A percentile compares a stretch with the other conserved stretches of the same genome.
Conservation (phyloP, 163 green algal genomes). For the Chlorella variabilis region DNA sequence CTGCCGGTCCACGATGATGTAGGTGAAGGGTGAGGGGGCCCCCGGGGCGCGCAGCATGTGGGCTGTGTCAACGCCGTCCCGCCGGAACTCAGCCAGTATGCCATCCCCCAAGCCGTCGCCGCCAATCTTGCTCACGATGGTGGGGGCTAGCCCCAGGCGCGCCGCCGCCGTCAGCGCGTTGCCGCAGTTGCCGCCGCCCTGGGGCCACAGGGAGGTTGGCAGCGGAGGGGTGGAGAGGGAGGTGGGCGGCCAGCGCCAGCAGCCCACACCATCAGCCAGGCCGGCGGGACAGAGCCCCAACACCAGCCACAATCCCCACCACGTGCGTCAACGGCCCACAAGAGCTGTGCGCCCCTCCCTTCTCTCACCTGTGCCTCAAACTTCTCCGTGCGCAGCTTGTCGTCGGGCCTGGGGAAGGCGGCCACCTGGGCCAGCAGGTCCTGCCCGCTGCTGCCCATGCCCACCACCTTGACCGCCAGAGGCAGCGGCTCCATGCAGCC, state of each 20-base stretch:
- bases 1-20: conserved; percentile 93
- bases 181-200: conserved; percentile 94
- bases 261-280: too few relatives aligned
- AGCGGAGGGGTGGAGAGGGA: not conserved
- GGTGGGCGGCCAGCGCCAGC: too few relatives aligned
- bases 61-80: conserved; percentile 80
- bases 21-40: conserved; percentile 94
- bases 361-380: conserved; percentile 71
- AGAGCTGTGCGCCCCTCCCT: not conserved
- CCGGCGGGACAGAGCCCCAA: too few relatives aligned
- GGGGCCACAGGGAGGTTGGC: conserved; percentile 34
- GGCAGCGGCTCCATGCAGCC: conserved; percentile 18
- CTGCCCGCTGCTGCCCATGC: conserved; percentile 87
- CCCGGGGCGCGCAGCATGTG: conserved; percentile 71
- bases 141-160: conserved; percentile 79
- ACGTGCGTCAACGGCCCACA: not conserved
- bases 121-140: conserved; percentile 87
- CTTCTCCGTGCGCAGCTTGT: conserved; percentile 92
- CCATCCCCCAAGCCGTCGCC: conserved; percentile 84
- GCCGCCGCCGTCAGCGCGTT: conserved; percentile 94
- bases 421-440: conserved; percentile 94
- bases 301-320: too few relatives aligned
- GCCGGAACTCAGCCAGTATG: conserved; percentile 75
- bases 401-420: conserved; percentile 87
- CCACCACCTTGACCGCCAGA: conserved; percentile 70